Conservation (phyloP, 1,284 basidiomycete species). For the Melampsora allii-populina region DNA sequence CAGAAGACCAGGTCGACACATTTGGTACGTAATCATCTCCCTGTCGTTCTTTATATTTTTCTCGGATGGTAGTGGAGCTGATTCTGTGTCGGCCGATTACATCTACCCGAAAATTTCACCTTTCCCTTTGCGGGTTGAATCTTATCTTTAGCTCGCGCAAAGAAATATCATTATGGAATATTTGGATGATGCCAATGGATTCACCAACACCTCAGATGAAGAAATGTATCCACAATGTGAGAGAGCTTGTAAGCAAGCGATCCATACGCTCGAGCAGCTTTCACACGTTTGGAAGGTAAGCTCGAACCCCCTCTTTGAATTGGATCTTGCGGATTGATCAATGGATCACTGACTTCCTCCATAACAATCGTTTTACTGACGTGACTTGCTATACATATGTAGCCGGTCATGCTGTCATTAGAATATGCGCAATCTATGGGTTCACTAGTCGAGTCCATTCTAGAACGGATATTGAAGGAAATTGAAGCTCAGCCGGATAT, state of each 20-base stretch:
- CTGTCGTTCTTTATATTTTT: not conserved
- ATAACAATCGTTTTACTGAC: too few species aligned
- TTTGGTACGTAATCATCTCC: slow-evolving; percentile 59
- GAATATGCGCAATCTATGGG: slow-evolving; percentile 59
- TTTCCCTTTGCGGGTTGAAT: too few species aligned
- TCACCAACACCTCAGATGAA: slow-evolving; percentile 69
- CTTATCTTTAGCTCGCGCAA: slow-evolving; percentile 56
- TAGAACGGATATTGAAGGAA: slow-evolving; percentile 68
- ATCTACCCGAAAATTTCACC: too few species aligned
- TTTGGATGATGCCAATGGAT: slow-evolving; percentile 66
- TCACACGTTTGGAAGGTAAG: slow-evolving; percentile 71
- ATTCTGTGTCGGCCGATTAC: not conserved
- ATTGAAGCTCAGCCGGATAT: slow-evolving; percentile 81
- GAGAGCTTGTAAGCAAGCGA: slow-evolving; percentile 64
- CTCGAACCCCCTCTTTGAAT: not conserved
- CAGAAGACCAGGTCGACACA: slow-evolving; percentile 5
- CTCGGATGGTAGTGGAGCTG: not conserved
- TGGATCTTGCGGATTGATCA: too few species aligned
- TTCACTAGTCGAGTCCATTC: slow-evolving; percentile 66
- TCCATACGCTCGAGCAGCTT: slow-evolving; percentile 65
- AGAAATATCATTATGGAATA: slow-evolving; percentile 56
- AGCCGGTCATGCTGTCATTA: slow-evolving; percentile 51
- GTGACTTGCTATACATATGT: not conserved
- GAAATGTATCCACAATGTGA: slow-evolving; percentile 75
- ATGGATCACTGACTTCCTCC: too few species aligned